A percentile compares a stretch with the other conserved stretches of the same genome.
These are phyloP conservation scores for Saussurea involucrata DNA, from an alignment of 129 eudicot species.

Conservation along the genomic window DNA sequence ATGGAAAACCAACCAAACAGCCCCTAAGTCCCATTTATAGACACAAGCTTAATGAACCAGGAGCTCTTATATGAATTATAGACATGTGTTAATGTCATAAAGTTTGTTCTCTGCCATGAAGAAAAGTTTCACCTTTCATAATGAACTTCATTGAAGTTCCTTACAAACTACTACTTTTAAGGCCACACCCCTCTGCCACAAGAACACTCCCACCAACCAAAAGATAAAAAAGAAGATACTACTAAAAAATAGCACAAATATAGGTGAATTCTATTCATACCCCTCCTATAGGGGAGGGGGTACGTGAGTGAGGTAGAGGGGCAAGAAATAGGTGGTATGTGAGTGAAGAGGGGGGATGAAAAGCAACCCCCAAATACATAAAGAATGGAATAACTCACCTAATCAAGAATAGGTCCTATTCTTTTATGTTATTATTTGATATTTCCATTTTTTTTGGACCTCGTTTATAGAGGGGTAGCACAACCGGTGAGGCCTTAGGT, in stretches of 20 bases:
- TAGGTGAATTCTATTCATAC: too few species aligned
- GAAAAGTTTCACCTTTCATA: too few species aligned
- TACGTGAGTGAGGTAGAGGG: too few species aligned
- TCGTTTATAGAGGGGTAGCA: too few species aligned
- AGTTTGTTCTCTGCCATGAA: not conserved
- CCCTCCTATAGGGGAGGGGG: too few species aligned
- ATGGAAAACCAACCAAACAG: too few species aligned
- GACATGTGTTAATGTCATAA: not conserved
- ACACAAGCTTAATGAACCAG: not conserved
- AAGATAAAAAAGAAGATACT: not conserved
- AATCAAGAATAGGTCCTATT: not conserved
- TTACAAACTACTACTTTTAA: not conserved
- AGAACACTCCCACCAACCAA: not conserved
- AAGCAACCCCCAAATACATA: too few species aligned
- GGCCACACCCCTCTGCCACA: not conserved
- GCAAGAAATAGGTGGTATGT: too few species aligned
- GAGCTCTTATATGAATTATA: conserved; percentile 6
- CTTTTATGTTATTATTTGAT: not conserved
- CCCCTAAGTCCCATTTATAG: not conserved
- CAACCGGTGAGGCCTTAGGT: not conserved
- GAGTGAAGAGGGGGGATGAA: too few species aligned
- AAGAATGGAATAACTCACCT: not conserved
- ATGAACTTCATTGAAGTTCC: not conserved
- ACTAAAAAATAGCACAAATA: too few species aligned
- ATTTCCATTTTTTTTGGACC: not conserved